Evolutionary conservation across 495 filamentous ascomycete genomes (phyloP), one percentile per base, ranked within the genome.

Genomic region (Platismatia glauca): DNA sequence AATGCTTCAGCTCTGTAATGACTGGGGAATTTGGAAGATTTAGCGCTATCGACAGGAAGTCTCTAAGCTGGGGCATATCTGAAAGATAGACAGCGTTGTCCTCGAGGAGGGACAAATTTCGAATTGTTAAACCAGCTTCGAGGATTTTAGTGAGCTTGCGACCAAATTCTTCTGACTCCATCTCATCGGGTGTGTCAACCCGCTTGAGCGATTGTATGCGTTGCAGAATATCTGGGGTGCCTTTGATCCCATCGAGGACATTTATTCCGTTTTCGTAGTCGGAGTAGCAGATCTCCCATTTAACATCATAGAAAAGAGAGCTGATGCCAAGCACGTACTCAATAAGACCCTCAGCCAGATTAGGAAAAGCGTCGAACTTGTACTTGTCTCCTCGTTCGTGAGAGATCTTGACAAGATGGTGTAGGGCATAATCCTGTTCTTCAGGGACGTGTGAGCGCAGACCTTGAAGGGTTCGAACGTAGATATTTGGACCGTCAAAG

Each of bases 351-450:
- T 97, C 94, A 3, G 90, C 90, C 41, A 99, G 79, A 38, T 90
- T 84, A n/a, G 88, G 86, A 69, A 96, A 97, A 4, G 86, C 84
- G 62, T 96, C 92, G 62, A 96, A 96, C 65, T 89, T 88, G 73
- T 95, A 96, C 70, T 96, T 96, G 70, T 97, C 95, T 35, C 92
- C 93, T 37, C 90, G 82, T 71, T 97, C 92, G 61, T 89, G 91
- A 0, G 92, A 96, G 22, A 96, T 96, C 71, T 96, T 94, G 62
- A 97, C 92, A 16, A 99, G 77, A 70, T 97, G 93, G 62, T 91
- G 90, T 22, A 97, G 75, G 0, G 90, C 91, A 72, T 91, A 97
- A 33, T 89, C 86, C 64, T 96, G 86, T 69, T 99, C 94, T 29
- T 84, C 83, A 18, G 82, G 79, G 33, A 95, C 84, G 0, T 86